Base-by-base conservation (phyloP, 2,329 filamentous ascomycete genomes). In the Fusarium ramigenum region DNA sequence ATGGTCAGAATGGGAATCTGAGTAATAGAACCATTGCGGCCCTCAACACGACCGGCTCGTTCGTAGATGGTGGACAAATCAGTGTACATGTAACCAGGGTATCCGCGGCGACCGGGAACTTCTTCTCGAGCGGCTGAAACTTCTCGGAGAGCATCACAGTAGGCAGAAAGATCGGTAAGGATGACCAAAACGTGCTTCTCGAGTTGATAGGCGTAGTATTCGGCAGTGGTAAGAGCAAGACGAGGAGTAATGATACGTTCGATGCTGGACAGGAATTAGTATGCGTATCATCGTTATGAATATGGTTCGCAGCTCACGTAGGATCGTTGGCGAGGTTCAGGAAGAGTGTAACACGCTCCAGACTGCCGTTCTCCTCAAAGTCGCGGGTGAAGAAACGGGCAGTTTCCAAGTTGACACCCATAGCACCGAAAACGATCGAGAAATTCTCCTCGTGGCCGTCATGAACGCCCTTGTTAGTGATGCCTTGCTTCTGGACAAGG, bases 1-100 rank as follows among this genome's bases (percentile, higher is more conserved):
- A 99, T 99, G 77, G 96, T 98, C 85, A 99, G 84, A 82, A 99
- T 99, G 69, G 96, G 96, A 79, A 99, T 98, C 86, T 99, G 96
- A 25, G 97, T 99, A 79, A 99, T 99, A 79, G 96, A 99, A 69
- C 97, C 96, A 80, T 98, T 98, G 78, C 97, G 93, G 78, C 97
- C 97, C 80, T 94, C 88, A 57, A 99, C 96, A 93, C 96, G 96
- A 81, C 96, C 96, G 78, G 96, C 96, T 87, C 96, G 95, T 86
- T 99, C 96, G 88, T 99, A 99, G 80, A 99, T 98, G 81, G 96
- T 99, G 68, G 96, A 98, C 91, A 99, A 93, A 91, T 99, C 97
- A 78, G 96, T 99, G 89, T 99, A 99, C 96, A 99, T 99, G 90
- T 99, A 99, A 93, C 96, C 96, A 60, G 96, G 96, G 87, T 96